Percentiles rank a stretch among this genome's conserved stretches.
phyloP scores from a whole-genome alignment of 805 yeast genomes.

The Teunomyces atbi region DNA sequence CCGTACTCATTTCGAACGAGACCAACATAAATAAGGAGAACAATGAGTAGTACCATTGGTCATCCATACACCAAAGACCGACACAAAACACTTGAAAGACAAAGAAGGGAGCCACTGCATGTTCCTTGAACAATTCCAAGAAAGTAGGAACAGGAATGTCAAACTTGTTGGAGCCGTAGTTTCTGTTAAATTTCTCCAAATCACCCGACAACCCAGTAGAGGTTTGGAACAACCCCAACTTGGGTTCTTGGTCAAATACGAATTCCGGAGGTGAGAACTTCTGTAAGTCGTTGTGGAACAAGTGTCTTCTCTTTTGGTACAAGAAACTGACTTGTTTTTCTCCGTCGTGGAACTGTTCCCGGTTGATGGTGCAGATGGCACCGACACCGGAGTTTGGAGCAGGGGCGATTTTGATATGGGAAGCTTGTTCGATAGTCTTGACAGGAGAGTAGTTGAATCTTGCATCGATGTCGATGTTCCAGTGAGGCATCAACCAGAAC shows the following conservation, averaged over 20 bases:
- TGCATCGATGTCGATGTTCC: constrained; percentile 76
- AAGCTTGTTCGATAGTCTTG: constrained; percentile 56
- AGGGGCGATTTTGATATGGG: constrained; percentile 73
- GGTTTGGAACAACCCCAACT: constrained; percentile 54
- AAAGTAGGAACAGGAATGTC: constrained; percentile 96
- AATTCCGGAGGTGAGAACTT: constrained; percentile 82
- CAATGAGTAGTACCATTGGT: constrained; percentile 92
- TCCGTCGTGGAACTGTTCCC: constrained; percentile 54
- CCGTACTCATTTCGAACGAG: constrained; percentile 90
- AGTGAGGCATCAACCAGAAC: constrained; percentile 87
- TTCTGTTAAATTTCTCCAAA: constrained; percentile 46
- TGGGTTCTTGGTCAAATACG: constrained; percentile 59
- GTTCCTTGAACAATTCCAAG: constrained; percentile 87
- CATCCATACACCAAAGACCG: constrained; percentile 94
- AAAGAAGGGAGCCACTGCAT: constrained; percentile 97
- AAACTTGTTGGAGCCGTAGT: constrained; percentile 82
- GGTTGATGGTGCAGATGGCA: constrained; percentile 65
- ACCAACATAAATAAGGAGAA: constrained; percentile 90
- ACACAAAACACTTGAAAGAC: constrained; percentile 96
- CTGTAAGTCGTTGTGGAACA: constrained; percentile 54
- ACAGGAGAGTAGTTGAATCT: constrained; percentile 66
- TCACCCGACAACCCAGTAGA: constrained; percentile 57
- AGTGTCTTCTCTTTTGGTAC: constrained; percentile 89
- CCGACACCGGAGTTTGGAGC: constrained; percentile 85
- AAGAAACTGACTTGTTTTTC: constrained; percentile 67